Evolutionary conservation across 2,329 filamentous ascomycete genomes (phyloP).

Genomic region (Scedosporium apiospermum): DNA sequence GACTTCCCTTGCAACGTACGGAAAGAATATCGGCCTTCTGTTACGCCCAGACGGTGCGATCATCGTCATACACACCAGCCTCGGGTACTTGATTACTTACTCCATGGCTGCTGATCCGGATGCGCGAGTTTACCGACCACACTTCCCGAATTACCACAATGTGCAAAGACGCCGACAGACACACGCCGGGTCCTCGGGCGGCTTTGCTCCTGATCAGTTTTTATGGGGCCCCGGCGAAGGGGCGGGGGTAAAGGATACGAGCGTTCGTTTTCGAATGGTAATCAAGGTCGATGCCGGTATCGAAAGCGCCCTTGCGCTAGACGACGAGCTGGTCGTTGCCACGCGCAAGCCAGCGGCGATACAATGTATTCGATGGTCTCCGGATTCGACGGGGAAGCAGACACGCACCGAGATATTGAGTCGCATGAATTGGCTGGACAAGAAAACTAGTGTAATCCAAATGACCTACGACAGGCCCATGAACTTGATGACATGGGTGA

Average conservation of each 20-base stretch:
- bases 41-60: slow-evolving; percentile 88
- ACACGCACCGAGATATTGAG: slow-evolving; percentile 85
- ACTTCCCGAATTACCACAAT: slow-evolving; percentile 61
- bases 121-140: slow-evolving; percentile 74
- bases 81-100: slow-evolving; percentile 89
- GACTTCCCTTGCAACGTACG: slow-evolving; percentile 72
- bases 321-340: slow-evolving; percentile 86
- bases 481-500: slow-evolving; percentile 91
- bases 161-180: slow-evolving; percentile 53
- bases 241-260: slow-evolving; percentile 73
- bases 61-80: slow-evolving; percentile 76
- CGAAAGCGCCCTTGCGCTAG: slow-evolving; percentile 73
- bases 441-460: slow-evolving; percentile 64
- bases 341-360: slow-evolving; percentile 88
- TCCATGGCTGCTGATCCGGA: slow-evolving; percentile 77
- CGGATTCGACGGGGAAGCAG: slow-evolving; percentile 71
- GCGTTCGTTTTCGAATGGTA: slow-evolving; percentile 89
- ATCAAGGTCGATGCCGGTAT: slow-evolving; percentile 98
- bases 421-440: slow-evolving; percentile 77
- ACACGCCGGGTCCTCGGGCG: slow-evolving; percentile 47
- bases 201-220: slow-evolving; percentile 49
- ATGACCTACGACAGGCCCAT: slow-evolving; percentile 95
- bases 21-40: slow-evolving; percentile 72
- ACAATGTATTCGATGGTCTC: slow-evolving; percentile 92
- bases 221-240: slow-evolving; percentile 74